These are phyloP conservation scores for Solanum lycopersicoides DNA, from an alignment of 257 asterid genomes.

Conservation along the genomic window DNA sequence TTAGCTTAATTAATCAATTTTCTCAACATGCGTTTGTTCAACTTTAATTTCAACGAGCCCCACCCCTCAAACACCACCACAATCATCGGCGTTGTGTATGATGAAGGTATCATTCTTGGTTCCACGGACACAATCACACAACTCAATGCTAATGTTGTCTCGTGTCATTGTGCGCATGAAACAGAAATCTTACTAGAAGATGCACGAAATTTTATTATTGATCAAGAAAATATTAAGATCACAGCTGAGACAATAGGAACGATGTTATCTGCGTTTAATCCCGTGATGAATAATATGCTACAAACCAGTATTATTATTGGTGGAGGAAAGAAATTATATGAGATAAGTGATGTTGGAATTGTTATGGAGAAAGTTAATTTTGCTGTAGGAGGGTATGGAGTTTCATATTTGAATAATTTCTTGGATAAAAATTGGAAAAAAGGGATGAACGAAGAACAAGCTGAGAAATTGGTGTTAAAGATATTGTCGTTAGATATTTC, in stretches of 20 bases:
- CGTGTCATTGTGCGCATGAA: not conserved
- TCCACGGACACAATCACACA: not conserved
- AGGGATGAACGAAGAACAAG: not conserved
- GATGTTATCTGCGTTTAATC: not conserved
- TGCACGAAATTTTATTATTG: not conserved
- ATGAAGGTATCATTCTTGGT: not conserved
- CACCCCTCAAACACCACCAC: not conserved
- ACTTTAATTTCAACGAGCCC: not conserved
- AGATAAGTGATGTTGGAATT: not conserved
- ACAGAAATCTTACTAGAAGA: not conserved
- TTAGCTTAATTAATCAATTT: not conserved
- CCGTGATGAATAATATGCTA: not conserved
- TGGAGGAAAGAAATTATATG: not conserved
- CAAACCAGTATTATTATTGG: not conserved
- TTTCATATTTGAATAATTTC: not conserved
- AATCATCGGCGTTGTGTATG: not conserved
- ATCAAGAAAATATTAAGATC: not conserved
- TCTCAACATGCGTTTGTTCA: not conserved
- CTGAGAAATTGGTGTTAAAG: not conserved
- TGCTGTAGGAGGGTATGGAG: not conserved
- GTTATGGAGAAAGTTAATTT: not conserved
- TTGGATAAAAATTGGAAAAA: not conserved
- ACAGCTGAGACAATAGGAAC: not conserved
- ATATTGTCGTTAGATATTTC: not conserved
- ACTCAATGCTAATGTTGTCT: not conserved